phyloP scores from a whole-genome alignment of 2,329 filamentous ascomycete genomes.

The Ophiocordyceps australis region DNA sequence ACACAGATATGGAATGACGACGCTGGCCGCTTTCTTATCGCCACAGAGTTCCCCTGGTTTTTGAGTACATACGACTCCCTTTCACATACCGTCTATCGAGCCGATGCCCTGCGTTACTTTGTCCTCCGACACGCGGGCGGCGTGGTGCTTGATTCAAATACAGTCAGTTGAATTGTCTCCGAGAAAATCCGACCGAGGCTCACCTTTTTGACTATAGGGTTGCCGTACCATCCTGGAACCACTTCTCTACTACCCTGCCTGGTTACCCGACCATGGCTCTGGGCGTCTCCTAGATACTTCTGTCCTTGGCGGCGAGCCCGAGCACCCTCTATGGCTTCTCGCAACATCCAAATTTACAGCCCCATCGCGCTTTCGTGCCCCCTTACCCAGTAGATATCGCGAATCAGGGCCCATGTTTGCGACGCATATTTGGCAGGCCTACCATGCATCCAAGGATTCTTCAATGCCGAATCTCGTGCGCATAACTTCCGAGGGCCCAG shows the following conservation, averaged over 20 bases:
- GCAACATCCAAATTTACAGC: too few species aligned
- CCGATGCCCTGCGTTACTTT: constrained; percentile 67
- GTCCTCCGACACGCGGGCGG: constrained; percentile 61
- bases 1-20: constrained; percentile 53
- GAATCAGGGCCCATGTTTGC: constrained; percentile 3
- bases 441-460: constrained; percentile 1
- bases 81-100: constrained; percentile 56
- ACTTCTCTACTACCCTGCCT: constrained; percentile 3
- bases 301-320: constrained; percentile 2
- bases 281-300: constrained; percentile 3
- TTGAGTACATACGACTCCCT: constrained; percentile 58
- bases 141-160: constrained; percentile 67
- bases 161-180: too few species aligned
- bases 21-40: constrained; percentile 52
- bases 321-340: constrained; percentile 3
- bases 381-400: too few species aligned
- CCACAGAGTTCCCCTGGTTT: constrained; percentile 60
- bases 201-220: too few species aligned
- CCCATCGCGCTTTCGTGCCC: too few species aligned
- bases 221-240: constrained; percentile 3
- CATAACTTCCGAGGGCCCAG: too few species aligned
- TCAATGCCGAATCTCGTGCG: too few species aligned
- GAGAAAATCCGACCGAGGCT: too few species aligned
- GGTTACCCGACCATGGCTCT: constrained; percentile 2
- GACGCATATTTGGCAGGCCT: constrained; percentile 2